Percentiles rank a stretch among this genome's conserved stretches.
phyloP scores from a whole-genome alignment of 345 rosid species.

The Turritis glabra region DNA sequence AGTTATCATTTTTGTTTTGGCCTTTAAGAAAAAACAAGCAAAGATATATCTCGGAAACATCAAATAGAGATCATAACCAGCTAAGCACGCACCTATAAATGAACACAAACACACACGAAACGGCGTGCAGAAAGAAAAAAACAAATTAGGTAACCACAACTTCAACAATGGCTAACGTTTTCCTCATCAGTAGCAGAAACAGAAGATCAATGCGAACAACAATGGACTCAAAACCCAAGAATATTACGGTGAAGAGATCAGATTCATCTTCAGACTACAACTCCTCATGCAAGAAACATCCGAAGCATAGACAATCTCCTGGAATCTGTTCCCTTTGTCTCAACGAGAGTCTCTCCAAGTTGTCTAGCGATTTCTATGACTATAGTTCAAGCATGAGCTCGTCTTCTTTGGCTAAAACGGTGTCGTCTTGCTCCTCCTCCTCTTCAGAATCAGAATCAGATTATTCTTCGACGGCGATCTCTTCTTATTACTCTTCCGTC shows the following conservation, averaged over 20 bases:
- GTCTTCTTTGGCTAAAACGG: constrained; percentile 27
- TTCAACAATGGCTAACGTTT: constrained; percentile 34
- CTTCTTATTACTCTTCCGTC: constrained; percentile 36
- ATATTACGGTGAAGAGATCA: constrained; percentile 24
- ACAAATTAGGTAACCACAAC: constrained; percentile 18
- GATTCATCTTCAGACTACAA: constrained; percentile 23
- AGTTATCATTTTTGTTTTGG: background rate
- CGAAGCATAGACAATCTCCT: constrained; percentile 39
- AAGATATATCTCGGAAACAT: constrained; percentile 37
- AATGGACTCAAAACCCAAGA: constrained; percentile 30
- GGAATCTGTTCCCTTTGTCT: constrained; percentile 41
- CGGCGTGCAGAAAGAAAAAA: constrained; percentile 5
- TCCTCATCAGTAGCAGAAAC: constrained; percentile 34
- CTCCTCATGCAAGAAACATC: constrained; percentile 38
- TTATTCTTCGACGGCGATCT: constrained; percentile 21
- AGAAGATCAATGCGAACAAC: constrained; percentile 34
- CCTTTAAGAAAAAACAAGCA: background rate
- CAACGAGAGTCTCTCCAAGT: constrained; percentile 32
- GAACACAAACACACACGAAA: constrained; percentile 15
- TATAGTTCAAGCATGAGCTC: constrained; percentile 16
- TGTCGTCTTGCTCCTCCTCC: constrained; percentile 27
- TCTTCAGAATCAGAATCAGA: constrained; percentile 35
- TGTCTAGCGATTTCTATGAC: constrained; percentile 32
- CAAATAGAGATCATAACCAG: constrained; percentile 27
- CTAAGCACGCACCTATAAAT: constrained; percentile 34